These are phyloP conservation scores for Naganishia cerealis DNA, from an alignment of 1,284 basidiomycete species.

Conservation along the genomic window DNA sequence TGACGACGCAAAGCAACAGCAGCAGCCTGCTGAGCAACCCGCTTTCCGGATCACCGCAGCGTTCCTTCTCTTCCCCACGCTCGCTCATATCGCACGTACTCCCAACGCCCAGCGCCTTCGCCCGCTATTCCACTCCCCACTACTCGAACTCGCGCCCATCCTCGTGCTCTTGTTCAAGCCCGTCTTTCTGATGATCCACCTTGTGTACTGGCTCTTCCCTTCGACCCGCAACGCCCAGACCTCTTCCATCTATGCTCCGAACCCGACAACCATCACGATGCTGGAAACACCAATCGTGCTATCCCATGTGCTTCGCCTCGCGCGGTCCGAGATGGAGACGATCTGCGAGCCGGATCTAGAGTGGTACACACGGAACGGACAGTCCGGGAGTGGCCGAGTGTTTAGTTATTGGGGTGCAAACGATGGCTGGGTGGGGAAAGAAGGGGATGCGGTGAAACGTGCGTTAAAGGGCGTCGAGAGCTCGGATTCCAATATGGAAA, in stretches of 20 bases:
- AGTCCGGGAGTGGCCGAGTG: constrained; percentile 13
- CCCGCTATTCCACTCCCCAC: constrained; percentile 50
- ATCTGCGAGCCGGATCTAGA: constrained; percentile 48
- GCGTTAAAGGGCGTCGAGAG: constrained; percentile 25
- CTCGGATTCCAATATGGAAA: background rate
- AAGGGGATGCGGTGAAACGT: constrained; percentile 30
- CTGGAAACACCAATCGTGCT: constrained; percentile 46
- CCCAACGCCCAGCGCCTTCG: constrained; percentile 36
- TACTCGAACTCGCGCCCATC: constrained; percentile 40
- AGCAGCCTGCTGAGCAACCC: constrained; percentile 6
- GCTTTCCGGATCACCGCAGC: constrained; percentile 8
- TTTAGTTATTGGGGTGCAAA: constrained; percentile 36
- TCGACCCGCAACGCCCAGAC: constrained; percentile 1
- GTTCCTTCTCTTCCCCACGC: constrained; percentile 37
- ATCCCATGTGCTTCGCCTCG: constrained; percentile 45
- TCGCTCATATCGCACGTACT: constrained; percentile 35
- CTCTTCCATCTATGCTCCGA: constrained; percentile 30
- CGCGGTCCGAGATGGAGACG: constrained; percentile 47
- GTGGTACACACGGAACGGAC: constrained; percentile 37
- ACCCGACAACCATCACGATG: constrained; percentile 42
- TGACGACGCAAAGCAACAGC: background rate
- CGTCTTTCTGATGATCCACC: constrained; percentile 29
- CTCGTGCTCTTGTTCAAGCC: constrained; percentile 42
- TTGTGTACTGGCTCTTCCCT: constrained; percentile 27
- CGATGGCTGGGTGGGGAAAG: constrained; percentile 38